Percentiles rank a stretch among this genome's conserved stretches.
phyloP scores from a whole-genome alignment of 345 rosid genomes.

The Carallia pectinifolia region DNA sequence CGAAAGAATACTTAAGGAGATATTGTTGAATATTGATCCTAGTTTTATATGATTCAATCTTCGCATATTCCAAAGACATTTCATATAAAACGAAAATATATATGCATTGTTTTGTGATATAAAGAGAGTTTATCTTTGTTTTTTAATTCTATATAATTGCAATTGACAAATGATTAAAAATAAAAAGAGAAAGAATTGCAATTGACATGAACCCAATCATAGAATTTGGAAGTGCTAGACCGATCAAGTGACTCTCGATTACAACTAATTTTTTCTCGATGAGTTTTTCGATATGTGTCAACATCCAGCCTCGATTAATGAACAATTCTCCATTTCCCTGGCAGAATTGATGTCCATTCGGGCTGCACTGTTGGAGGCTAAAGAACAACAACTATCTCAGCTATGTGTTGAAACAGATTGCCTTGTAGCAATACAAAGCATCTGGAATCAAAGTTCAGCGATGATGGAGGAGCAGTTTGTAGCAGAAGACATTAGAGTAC shows the following conservation, averaged over 20 bases:
- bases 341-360: too few species aligned
- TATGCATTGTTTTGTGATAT: background rate
- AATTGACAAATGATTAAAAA: too few species aligned
- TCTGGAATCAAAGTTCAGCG: too few species aligned
- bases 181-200: too few species aligned
- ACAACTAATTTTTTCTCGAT: background rate
- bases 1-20: conserved; percentile 20
- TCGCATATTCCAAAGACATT: background rate
- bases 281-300: background rate
- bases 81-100: background rate
- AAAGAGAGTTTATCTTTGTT: background rate
- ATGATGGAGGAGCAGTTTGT: too few species aligned
- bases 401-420: too few species aligned
- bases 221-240: background rate
- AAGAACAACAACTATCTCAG: too few species aligned
- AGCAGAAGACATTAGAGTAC: too few species aligned
- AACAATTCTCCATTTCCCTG: background rate
- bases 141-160: background rate
- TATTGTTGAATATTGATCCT: conserved; percentile 16
- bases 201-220: background rate
- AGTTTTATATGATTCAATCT: background rate
- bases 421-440: too few species aligned
- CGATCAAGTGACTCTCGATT: background rate
- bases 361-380: too few species aligned
- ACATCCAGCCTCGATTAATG: conserved; percentile 3